These are phyloP conservation scores for Podaxis sp. DNA, from an alignment of 768 basidiomycete species.

Conservation along the genomic window DNA sequence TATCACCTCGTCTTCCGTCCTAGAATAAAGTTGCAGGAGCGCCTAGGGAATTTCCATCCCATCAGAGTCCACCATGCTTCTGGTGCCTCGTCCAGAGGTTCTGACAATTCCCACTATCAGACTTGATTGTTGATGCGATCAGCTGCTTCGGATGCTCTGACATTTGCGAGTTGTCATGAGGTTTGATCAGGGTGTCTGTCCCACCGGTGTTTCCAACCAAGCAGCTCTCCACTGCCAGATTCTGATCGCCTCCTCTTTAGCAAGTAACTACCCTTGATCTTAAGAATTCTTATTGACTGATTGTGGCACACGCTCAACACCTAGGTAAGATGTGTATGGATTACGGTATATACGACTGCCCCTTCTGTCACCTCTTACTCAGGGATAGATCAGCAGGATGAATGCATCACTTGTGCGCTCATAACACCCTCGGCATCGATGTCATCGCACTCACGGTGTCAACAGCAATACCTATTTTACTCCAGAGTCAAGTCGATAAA, in stretches of 20 bases:
- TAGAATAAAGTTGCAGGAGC: neutral
- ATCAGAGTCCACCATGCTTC: constrained; percentile 13
- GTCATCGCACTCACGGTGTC: constrained; percentile 3
- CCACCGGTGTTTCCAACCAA: constrained; percentile 22
- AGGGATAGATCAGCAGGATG: constrained; percentile 1
- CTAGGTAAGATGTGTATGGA: constrained; percentile 8
- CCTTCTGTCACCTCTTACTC: neutral
- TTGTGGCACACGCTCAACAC: constrained; percentile 31
- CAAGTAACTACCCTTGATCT: constrained; percentile 17
- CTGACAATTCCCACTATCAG: constrained; percentile 18
- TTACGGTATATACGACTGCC: neutral
- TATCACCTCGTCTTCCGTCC: constrained; percentile 10
- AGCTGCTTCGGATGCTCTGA: constrained; percentile 20
- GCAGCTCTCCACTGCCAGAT: constrained; percentile 23
- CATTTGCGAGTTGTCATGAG: constrained; percentile 28
- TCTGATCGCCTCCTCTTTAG: constrained; percentile 25
- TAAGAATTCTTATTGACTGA: constrained; percentile 25
- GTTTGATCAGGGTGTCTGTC: constrained; percentile 27
- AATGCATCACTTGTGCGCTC: constrained; percentile 3
- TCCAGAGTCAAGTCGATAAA: constrained; percentile 17
- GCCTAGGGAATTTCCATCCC: constrained; percentile 10
- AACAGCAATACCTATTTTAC: constrained; percentile 1
- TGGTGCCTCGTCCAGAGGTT: constrained; percentile 15
- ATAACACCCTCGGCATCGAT: neutral
- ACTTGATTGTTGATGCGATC: constrained; percentile 20